phyloP scores from a whole-genome alignment of 805 yeast species.

The Lachancea lanzarotensis region DNA sequence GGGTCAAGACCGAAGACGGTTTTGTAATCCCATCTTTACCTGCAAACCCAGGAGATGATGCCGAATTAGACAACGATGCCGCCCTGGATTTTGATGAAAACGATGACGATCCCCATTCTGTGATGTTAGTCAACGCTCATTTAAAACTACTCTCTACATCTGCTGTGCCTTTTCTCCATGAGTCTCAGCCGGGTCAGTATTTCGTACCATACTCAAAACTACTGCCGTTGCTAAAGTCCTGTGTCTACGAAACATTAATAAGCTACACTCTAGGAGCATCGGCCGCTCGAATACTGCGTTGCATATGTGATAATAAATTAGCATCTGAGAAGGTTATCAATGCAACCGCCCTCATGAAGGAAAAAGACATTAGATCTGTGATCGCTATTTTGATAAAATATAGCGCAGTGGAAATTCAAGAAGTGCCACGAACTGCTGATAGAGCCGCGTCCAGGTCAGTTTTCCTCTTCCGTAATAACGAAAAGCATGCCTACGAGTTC shows the following conservation, averaged over 20 bases:
- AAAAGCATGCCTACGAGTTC: constrained; percentile 42
- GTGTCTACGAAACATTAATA: constrained; percentile 50
- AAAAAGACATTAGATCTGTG: constrained; percentile 66
- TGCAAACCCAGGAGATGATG: constrained; percentile 22
- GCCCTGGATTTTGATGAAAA: constrained; percentile 33
- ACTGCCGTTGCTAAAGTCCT: constrained; percentile 39
- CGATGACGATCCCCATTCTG: constrained; percentile 28
- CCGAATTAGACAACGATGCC: constrained; percentile 24
- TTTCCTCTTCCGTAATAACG: constrained; percentile 68
- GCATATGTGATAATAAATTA: constrained; percentile 61
- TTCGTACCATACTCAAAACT: constrained; percentile 57
- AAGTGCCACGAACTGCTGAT: constrained; percentile 86
- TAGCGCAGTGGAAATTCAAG: constrained; percentile 82
- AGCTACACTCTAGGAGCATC: constrained; percentile 58
- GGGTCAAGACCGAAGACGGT: constrained; percentile 38
- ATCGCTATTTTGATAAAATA: constrained; percentile 58
- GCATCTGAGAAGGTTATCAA: constrained; percentile 82
- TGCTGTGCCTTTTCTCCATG: constrained; percentile 54
- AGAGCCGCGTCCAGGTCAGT: constrained; percentile 87
- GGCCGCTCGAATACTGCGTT: constrained; percentile 67
- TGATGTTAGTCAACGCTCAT: constrained; percentile 50
- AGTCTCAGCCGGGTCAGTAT: constrained; percentile 48
- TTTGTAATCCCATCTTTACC: constrained; percentile 29
- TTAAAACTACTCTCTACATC: constrained; percentile 52
- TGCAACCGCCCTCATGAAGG: constrained; percentile 68